A percentile compares a stretch with the other conserved stretches of the same genome.
phyloP scores from a whole-genome alignment of 305 asterid genomes.

The Solanum hybrid region DNA sequence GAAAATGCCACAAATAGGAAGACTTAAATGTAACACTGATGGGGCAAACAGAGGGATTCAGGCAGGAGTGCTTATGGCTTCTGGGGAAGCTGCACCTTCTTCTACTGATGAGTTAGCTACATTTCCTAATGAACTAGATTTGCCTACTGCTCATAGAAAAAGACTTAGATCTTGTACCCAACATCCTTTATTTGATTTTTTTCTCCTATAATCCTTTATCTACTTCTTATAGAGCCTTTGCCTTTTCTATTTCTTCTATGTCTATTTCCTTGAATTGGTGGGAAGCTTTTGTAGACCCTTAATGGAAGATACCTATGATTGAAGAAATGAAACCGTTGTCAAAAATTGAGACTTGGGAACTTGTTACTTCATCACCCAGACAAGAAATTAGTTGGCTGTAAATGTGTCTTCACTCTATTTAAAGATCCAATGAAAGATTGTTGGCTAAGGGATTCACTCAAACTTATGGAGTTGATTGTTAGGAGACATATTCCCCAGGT shows the following conservation, averaged over 20 bases:
- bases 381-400: not conserved
- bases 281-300: not conserved
- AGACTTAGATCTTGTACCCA: not conserved
- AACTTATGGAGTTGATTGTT: not conserved
- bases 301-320: not conserved
- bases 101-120: not conserved
- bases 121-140: not conserved
- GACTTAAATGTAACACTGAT: not conserved
- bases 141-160: not conserved
- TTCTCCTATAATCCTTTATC: not conserved
- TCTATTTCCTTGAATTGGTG: not conserved
- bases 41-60: not conserved
- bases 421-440: not conserved
- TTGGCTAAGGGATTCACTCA: not conserved
- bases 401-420: not conserved
- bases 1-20: not conserved
- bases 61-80: not conserved
- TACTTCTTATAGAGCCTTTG: not conserved
- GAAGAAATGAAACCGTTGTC: not conserved
- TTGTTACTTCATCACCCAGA: not conserved
- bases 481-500: not conserved
- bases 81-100: not conserved
- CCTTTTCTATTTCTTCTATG: not conserved
- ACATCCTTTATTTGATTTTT: not conserved
- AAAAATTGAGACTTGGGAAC: not conserved